Conservation (phyloP, 148 eudicot genomes). For the Euryodendron excelsum region DNA sequence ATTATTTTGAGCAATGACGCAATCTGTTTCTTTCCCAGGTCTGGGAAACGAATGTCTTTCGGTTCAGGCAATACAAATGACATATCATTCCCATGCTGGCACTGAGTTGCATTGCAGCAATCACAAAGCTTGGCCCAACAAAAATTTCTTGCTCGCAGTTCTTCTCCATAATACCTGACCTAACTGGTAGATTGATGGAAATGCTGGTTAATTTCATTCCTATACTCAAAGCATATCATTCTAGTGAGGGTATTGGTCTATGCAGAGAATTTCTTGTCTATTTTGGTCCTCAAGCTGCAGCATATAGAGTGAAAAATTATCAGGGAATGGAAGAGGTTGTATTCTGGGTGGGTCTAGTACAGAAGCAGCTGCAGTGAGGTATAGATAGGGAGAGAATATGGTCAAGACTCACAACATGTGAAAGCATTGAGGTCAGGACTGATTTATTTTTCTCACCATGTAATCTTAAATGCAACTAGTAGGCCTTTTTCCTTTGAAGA, state of each 20-base stretch:
- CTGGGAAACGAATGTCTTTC: conserved; percentile 40
- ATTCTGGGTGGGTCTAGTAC: conserved; percentile 87
- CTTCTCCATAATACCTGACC: conserved; percentile 75
- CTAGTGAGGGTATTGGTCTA: conserved; percentile 76
- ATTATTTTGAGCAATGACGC: conserved; percentile 5
- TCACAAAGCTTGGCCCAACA: conserved; percentile 83
- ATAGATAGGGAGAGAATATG: conserved; percentile 90
- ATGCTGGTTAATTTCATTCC: conserved; percentile 70
- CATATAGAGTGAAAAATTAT: conserved; percentile 62
- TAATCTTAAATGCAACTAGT: background rate
- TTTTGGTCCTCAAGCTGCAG: conserved; percentile 92
- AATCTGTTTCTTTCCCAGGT: conserved; percentile 39
- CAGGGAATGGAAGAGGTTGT: conserved; percentile 67
- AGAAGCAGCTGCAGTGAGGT: conserved; percentile 86
- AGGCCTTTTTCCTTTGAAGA: background rate
- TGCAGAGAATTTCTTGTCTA: conserved; percentile 81
- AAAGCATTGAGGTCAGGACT: conserved; percentile 83
- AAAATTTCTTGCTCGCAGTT: conserved; percentile 84
- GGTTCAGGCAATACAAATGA: conserved; percentile 60
- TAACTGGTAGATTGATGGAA: conserved; percentile 83
- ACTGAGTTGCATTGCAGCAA: conserved; percentile 69
- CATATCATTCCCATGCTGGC: conserved; percentile 67
- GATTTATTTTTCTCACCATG: background rate
- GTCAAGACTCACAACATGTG: conserved; percentile 91
- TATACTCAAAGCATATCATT: conserved; percentile 65